phyloP scores from a whole-genome alignment of 768 basidiomycete species.

The Xerocomellus dryophilus region DNA sequence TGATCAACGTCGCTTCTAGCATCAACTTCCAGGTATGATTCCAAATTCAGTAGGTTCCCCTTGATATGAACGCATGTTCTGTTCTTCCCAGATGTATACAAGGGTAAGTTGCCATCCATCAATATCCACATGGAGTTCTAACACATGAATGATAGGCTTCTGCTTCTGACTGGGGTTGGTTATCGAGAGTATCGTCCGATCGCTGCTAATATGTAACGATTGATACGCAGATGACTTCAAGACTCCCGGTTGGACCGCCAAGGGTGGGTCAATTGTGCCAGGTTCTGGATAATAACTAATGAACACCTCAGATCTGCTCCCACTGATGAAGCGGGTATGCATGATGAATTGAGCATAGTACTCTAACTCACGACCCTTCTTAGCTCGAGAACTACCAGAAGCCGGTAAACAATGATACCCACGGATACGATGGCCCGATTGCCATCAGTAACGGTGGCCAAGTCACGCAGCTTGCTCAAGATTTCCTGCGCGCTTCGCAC shows the following conservation, averaged over 20 bases:
- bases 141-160: conserved; percentile 45
- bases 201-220: not conserved
- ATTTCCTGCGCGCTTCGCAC: conserved; percentile 64
- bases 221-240: conserved; percentile 61
- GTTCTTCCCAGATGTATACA: conserved; percentile 56
- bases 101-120: conserved; percentile 35
- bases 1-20: conserved; percentile 31
- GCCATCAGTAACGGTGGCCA: conserved; percentile 70
- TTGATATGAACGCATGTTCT: not conserved
- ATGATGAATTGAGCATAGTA: not conserved
- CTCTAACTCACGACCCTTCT: not conserved
- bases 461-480: conserved; percentile 60
- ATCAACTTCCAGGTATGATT: conserved; percentile 60
- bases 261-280: conserved; percentile 39
- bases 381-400: conserved; percentile 77
- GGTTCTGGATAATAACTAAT: not conserved
- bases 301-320: conserved; percentile 51
- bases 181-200: not conserved
- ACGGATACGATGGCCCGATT: conserved; percentile 73
- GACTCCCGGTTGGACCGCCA: conserved; percentile 62
- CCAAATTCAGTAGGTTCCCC: not conserved
- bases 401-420: conserved; percentile 61
- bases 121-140: not conserved
- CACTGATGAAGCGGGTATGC: conserved; percentile 64
- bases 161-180: conserved; percentile 65